Conservation (phyloP, 2,329 filamentous ascomycete species). For the Ceratocystis albifundus region DNA sequence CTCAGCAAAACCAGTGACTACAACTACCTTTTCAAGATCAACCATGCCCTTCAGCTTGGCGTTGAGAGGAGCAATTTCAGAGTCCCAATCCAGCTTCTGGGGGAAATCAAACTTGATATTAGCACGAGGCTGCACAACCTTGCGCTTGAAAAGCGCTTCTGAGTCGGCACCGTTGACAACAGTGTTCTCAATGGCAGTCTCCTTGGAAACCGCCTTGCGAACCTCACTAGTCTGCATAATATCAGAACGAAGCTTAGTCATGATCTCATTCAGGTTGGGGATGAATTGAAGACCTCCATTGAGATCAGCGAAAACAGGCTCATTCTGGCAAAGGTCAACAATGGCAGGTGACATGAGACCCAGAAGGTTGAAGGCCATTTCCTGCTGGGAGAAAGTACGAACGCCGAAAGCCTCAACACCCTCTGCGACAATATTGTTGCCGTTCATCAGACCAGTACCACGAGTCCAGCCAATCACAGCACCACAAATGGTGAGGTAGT, state of each 20-base stretch:
- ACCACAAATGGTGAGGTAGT: constrained; percentile 96
- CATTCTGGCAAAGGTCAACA: constrained; percentile 86
- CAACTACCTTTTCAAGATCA: constrained; percentile 93
- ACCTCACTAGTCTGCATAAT: constrained; percentile 93
- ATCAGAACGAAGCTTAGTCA: constrained; percentile 86
- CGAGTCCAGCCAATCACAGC: constrained; percentile 98
- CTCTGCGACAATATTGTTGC: constrained; percentile 94
- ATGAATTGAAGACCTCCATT: constrained; percentile 98
- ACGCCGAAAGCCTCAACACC: constrained; percentile 94
- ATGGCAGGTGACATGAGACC: constrained; percentile 90
- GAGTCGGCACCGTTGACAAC: constrained; percentile 89
- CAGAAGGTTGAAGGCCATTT: constrained; percentile 98
- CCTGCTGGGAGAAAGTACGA: constrained; percentile 95
- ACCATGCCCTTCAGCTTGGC: constrained; percentile 92
- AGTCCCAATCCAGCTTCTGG: constrained; percentile 77
- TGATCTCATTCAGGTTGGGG: constrained; percentile 84
- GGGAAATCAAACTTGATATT: constrained; percentile 99
- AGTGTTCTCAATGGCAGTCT: constrained; percentile 93
- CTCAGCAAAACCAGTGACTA: constrained; percentile 92
- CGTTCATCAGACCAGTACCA: constrained; percentile 93
- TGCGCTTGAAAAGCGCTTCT: constrained; percentile 88
- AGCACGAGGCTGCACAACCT: constrained; percentile 81
- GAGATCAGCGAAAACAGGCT: constrained; percentile 92
- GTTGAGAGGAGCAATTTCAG: constrained; percentile 80
- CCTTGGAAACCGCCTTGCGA: constrained; percentile 84